A percentile compares a stretch with the other conserved stretches of the same genome.
Evolutionary conservation across 495 filamentous ascomycete species (phyloP).

Genomic region (Podospora bellae-mahoneyi): DNA sequence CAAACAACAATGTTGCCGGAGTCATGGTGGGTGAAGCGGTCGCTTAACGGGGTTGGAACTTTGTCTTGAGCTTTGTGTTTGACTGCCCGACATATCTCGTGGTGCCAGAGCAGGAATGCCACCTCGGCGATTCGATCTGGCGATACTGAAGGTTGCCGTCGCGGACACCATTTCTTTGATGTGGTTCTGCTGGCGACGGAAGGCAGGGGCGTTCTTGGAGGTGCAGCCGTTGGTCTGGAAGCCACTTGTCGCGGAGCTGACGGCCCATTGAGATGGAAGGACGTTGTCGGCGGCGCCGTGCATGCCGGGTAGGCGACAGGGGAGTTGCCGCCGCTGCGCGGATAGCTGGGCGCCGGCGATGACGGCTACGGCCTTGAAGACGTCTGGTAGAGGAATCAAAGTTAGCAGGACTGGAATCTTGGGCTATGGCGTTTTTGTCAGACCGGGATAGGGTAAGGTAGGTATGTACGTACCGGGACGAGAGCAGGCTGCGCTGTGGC

Average conservation of each 20-base stretch:
- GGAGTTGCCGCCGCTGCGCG: constrained; percentile 38
- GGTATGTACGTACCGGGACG: not conserved
- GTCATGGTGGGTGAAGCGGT: too few species aligned
- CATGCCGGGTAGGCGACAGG: constrained; percentile 42
- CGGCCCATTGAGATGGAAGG: constrained; percentile 37
- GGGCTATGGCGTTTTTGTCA: too few species aligned
- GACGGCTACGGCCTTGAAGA: not conserved
- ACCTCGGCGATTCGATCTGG: too few species aligned
- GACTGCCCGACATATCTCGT: too few species aligned
- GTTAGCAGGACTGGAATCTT: not conserved
- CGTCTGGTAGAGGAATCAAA: not conserved
- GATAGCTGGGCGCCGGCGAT: constrained; percentile 35
- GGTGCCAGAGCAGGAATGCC: too few species aligned
- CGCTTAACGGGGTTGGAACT: too few species aligned
- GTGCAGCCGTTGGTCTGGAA: constrained; percentile 42
- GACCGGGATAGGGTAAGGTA: too few species aligned
- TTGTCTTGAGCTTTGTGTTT: too few species aligned
- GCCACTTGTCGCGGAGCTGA: constrained; percentile 38
- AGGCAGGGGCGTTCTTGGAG: constrained; percentile 31
- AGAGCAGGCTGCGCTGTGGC: constrained; percentile 25
- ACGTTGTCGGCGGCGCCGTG: constrained; percentile 44
- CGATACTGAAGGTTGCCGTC: too few species aligned
- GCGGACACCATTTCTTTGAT: too few species aligned
- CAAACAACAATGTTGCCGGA: too few species aligned
- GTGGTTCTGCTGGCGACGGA: constrained; percentile 30